These are phyloP conservation scores for Fusarium palustre DNA, from an alignment of 2,329 filamentous ascomycete species.

Conservation along the genomic window DNA sequence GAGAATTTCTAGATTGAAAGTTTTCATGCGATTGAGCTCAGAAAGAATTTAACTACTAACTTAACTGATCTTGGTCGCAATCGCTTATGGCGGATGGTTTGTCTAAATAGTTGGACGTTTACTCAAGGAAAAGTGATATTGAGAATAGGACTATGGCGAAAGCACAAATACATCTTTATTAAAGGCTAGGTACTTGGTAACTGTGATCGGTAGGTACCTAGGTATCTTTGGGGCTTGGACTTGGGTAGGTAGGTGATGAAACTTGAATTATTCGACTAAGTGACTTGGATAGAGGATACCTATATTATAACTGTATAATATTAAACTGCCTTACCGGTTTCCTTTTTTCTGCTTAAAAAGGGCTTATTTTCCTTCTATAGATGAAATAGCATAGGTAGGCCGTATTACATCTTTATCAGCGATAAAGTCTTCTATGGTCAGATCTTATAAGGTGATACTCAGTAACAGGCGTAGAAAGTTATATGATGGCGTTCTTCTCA, in stretches of 20 bases:
- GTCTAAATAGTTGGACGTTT: no score
- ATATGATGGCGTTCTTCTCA: no score
- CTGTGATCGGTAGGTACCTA: not conserved
- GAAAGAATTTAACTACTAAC: not conserved
- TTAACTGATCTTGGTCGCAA: not conserved
- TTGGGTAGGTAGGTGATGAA: not conserved
- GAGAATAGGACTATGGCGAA: not conserved
- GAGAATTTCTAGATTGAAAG: constrained; percentile 10
- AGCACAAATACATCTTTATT: not conserved
- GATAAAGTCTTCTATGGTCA: not conserved
- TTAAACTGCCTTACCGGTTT: not conserved
- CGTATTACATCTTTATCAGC: not conserved
- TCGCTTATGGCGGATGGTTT: not conserved
- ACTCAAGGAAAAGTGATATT: not conserved
- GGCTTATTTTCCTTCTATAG: no score
- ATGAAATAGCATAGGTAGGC: not conserved
- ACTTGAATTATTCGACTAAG: not conserved
- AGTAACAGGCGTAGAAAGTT: not conserved
- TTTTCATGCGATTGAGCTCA: not conserved
- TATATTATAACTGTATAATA: not conserved
- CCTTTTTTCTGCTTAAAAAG: not conserved
- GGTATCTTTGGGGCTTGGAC: not conserved
- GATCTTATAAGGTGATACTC: not conserved
- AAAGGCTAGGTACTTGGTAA: not conserved
- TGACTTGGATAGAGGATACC: not conserved